Evolutionary conservation across 164 flowering plant genomes (phyloP).

Genomic region (Chimonanthus salicifolius): DNA sequence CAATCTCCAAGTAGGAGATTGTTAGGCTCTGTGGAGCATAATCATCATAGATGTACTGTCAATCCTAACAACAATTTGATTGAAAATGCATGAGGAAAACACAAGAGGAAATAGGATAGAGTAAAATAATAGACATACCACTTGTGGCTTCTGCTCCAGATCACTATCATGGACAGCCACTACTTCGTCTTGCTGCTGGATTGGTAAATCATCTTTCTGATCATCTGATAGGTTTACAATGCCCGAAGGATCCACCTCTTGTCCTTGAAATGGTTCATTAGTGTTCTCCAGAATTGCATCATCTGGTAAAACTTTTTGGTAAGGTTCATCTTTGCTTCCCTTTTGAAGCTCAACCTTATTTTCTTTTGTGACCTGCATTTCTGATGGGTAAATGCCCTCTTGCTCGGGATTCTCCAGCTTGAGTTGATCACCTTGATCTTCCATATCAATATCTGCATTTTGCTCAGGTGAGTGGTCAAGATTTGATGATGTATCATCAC

Average conservation of each 20-base stretch:
- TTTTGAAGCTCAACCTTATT: slow-evolving; percentile 26
- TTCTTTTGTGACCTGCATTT: slow-evolving; percentile 26
- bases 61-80: background rate
- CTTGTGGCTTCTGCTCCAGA: slow-evolving; percentile 25
- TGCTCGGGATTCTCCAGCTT: slow-evolving; percentile 26
- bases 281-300: slow-evolving; percentile 32
- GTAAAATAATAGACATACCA: slow-evolving; percentile 10
- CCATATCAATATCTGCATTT: slow-evolving; percentile 50
- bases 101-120: background rate
- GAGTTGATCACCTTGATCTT: slow-evolving; percentile 35
- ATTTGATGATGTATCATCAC: slow-evolving; percentile 60
- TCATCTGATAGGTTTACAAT: slow-evolving; percentile 12
- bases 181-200: slow-evolving; percentile 30
- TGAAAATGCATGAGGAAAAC: background rate
- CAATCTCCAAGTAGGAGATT: too few species aligned
- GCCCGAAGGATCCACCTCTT: slow-evolving; percentile 17
- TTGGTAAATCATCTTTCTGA: slow-evolving; percentile 17
- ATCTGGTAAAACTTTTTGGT: slow-evolving; percentile 24
- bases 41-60: too few species aligned
- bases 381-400: slow-evolving; percentile 19
- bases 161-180: slow-evolving; percentile 22
- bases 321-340: slow-evolving; percentile 23
- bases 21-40: too few species aligned
- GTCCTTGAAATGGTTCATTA: slow-evolving; percentile 20
- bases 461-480: slow-evolving; percentile 41